Percentiles rank a stretch among this genome's conserved stretches.
Evolutionary conservation across 2,329 filamentous ascomycete genomes (phyloP).

Genomic region (Herpotrichia juniperi): DNA sequence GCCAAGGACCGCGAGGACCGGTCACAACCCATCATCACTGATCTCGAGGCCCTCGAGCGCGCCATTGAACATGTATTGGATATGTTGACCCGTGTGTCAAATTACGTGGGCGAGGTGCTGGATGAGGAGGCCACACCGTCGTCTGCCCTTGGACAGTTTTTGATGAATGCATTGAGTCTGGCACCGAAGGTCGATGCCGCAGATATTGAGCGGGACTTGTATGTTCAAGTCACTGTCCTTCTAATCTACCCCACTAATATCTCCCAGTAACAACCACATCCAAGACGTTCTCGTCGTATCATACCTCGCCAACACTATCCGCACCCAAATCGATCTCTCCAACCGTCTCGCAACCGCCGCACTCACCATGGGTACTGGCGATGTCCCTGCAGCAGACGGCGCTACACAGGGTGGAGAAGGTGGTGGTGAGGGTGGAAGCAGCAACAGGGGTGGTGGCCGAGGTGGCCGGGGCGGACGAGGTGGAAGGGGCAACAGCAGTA

Average conservation of each 20-base stretch:
- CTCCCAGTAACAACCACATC: constrained; percentile 88
- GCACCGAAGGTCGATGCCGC: constrained; percentile 91
- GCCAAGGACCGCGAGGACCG: constrained; percentile 82
- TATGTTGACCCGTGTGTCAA: constrained; percentile 88
- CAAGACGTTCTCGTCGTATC: constrained; percentile 98
- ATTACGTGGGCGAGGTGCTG: constrained; percentile 90
- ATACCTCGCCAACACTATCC: constrained; percentile 97
- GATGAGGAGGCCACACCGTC: constrained; percentile 92
- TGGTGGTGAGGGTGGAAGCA: constrained; percentile 34
- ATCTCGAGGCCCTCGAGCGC: constrained; percentile 87
- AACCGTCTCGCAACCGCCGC: constrained; percentile 81
- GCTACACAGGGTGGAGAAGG: constrained; percentile 19
- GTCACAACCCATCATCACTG: constrained; percentile 75
- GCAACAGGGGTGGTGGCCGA: constrained; percentile 38
- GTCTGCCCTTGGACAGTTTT: constrained; percentile 89
- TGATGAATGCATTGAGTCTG: constrained; percentile 90
- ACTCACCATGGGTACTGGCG: constrained; percentile 54
- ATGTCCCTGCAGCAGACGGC: constrained; percentile 41
- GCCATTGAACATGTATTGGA: constrained; percentile 86
- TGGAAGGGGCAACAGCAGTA: neutral
- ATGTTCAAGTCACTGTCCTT: constrained; percentile 40
- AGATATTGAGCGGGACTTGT: constrained; percentile 95
- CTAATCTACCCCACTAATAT: neutral
- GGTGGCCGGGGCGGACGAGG: constrained; percentile 28
- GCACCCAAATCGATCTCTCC: constrained; percentile 97